Percentiles rank a stretch among this genome's conserved stretches.
These are phyloP conservation scores for Leccinum rimulosum DNA, from an alignment of 768 basidiomycete species.

Conservation along the genomic window DNA sequence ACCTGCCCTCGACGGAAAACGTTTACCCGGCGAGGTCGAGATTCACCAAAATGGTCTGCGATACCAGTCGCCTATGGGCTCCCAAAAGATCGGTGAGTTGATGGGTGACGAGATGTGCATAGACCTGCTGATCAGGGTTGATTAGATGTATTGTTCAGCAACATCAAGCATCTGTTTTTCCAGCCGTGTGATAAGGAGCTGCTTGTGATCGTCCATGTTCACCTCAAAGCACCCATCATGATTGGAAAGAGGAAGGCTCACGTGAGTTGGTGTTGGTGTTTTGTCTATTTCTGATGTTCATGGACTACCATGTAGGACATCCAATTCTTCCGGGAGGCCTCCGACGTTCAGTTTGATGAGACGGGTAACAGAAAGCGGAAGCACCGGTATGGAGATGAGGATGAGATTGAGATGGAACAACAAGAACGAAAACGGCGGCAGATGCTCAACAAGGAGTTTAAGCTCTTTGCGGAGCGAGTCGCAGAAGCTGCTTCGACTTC, in stretches of 20 bases:
- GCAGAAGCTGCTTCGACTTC: conserved; percentile 78
- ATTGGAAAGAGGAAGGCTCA: conserved; percentile 98
- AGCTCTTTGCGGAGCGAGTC: conserved; percentile 88
- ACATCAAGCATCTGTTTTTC: conserved; percentile 98
- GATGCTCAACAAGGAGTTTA: conserved; percentile 91
- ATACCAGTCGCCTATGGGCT: conserved; percentile 82
- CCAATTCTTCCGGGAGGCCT: conserved; percentile 97
- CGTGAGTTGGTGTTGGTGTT: conserved; percentile 42
- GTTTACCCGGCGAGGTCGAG: conserved; percentile 95
- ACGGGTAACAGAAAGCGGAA: conserved; percentile 99
- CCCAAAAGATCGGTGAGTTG: conserved; percentile 83
- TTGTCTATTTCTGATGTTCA: neutral
- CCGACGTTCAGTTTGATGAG: conserved; percentile 97
- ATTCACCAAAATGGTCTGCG: conserved; percentile 97
- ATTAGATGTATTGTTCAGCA: conserved; percentile 89
- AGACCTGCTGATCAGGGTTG: conserved; percentile 5
- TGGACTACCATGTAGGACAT: conserved; percentile 61
- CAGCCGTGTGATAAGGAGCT: conserved; percentile 97
- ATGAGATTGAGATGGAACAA: conserved; percentile 98
- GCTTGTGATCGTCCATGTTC: conserved; percentile 89
- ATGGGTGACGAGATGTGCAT: neutral
- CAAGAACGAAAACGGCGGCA: conserved; percentile 90
- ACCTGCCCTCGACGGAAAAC: conserved; percentile 92
- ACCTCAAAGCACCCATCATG: conserved; percentile 94
- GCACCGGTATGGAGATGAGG: conserved; percentile 96